A percentile compares a stretch with the other conserved stretches of the same genome.
These are phyloP conservation scores for Xylariaceae sp. DNA, from an alignment of 2,329 filamentous ascomycete species.

Conservation along the genomic window DNA sequence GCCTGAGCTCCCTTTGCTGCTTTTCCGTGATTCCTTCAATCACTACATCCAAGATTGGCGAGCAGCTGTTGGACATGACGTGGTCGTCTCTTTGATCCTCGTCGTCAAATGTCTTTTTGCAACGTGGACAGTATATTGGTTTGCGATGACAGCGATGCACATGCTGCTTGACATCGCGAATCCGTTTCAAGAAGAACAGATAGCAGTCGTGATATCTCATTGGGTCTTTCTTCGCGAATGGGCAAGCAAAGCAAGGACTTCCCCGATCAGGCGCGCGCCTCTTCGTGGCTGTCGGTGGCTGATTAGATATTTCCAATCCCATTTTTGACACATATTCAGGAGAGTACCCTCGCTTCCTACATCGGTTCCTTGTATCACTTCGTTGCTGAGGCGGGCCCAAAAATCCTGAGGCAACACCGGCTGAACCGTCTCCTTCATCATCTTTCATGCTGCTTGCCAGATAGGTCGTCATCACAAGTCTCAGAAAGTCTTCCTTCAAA, in stretches of 20 bases:
- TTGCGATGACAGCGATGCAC: conserved; percentile 20
- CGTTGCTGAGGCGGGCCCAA: not conserved
- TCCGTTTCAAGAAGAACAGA: conserved; percentile 19
- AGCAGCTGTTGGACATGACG: conserved; percentile 9
- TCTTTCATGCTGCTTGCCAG: conserved; percentile 5
- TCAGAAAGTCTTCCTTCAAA: conserved; percentile 14
- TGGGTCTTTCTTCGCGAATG: conserved; percentile 27
- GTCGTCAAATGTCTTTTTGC: conserved; percentile 17
- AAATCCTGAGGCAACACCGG: too few species aligned
- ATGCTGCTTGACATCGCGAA: conserved; percentile 29
- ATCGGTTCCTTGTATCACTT: conserved; percentile 2
- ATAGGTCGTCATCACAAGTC: conserved; percentile 13
- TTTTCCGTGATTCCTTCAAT: conserved; percentile 20
- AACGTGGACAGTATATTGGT: conserved; percentile 24
- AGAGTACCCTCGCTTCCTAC: conserved; percentile 9
- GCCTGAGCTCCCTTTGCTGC: conserved; percentile 18
- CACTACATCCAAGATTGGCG: not conserved
- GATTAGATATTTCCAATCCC: conserved; percentile 2
- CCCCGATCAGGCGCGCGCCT: conserved; percentile 12
- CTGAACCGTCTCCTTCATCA: too few species aligned
- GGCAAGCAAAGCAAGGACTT: conserved; percentile 21
- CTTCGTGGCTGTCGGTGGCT: conserved; percentile 8
- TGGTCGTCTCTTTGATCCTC: conserved; percentile 17
- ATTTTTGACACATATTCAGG: conserved; percentile 8
- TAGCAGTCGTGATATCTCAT: conserved; percentile 23